These are phyloP conservation scores for Penicillium frequentans DNA, from an alignment of 2,329 filamentous ascomycete species.

Conservation along the genomic window DNA sequence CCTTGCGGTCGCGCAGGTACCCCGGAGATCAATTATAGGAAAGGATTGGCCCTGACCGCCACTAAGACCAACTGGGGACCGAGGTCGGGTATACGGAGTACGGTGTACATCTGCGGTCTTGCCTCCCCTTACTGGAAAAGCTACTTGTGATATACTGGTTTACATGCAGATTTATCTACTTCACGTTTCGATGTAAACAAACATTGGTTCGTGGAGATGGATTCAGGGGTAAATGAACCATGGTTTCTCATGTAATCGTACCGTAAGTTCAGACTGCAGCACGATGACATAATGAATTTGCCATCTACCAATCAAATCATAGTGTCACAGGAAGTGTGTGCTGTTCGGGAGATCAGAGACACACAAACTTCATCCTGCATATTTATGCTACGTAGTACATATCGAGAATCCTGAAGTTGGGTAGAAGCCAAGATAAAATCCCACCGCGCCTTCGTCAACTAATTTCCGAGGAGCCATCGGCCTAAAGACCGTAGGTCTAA, in stretches of 20 bases:
- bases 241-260: slow-evolving; percentile 7
- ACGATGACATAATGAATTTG: slow-evolving; percentile 6
- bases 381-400: background rate
- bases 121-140: background rate
- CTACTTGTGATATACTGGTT: background rate
- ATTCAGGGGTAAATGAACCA: slow-evolving; percentile 24
- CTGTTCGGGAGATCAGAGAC: background rate
- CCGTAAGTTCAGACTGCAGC: background rate
- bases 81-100: background rate
- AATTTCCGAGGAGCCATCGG: background rate
- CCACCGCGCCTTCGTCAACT: background rate
- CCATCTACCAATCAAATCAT: background rate
- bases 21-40: slow-evolving; percentile 3
- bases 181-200: slow-evolving; percentile 1
- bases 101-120: background rate
- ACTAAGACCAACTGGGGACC: background rate
- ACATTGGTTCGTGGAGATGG: slow-evolving; percentile 11
- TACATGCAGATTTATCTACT: background rate
- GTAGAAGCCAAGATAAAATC: background rate
- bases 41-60: slow-evolving; percentile 11
- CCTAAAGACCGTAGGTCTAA: background rate
- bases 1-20: slow-evolving; percentile 10
- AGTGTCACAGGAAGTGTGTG: background rate
- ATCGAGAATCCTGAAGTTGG: background rate
- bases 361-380: background rate